These are phyloP conservation scores for Fusarium heterosporum DNA, from an alignment of 2,329 filamentous ascomycete species.

Conservation along the genomic window DNA sequence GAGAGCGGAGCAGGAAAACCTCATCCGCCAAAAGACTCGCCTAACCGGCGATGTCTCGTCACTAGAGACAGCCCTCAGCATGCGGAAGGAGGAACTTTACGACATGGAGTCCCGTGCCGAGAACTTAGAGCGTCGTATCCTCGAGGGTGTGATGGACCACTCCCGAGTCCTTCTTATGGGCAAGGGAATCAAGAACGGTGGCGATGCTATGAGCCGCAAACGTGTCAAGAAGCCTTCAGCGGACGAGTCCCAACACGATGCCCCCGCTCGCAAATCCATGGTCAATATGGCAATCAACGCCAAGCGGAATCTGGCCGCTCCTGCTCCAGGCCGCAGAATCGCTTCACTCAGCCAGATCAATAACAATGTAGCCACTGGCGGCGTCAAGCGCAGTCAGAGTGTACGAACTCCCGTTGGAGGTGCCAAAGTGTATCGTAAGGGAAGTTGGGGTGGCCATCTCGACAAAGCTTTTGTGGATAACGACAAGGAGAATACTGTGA, in stretches of 20 bases:
- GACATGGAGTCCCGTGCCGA: conserved; percentile 92
- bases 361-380: conserved; percentile 73
- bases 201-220: conserved; percentile 70
- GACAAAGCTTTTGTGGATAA: conserved; percentile 64
- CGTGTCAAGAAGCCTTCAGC: conserved; percentile 59
- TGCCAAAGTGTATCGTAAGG: conserved; percentile 68
- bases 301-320: conserved; percentile 60
- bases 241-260: conserved; percentile 42
- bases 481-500: conserved; percentile 71
- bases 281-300: conserved; percentile 67
- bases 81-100: conserved; percentile 90
- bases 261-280: conserved; percentile 50
- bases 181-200: conserved; percentile 64
- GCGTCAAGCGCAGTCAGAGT: conserved; percentile 81
- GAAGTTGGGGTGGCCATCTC: conserved; percentile 72
- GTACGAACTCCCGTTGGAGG: conserved; percentile 69
- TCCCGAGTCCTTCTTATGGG: conserved; percentile 89
- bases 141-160: conserved; percentile 96
- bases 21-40: conserved; percentile 81
- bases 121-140: conserved; percentile 87
- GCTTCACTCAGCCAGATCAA: conserved; percentile 91
- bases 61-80: conserved; percentile 87
- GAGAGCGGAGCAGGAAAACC: conserved; percentile 77
- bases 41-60: conserved; percentile 89
- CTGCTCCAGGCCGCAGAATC: conserved; percentile 76